Base-by-base conservation (phyloP, 768 basidiomycete species). In the Inosperma sp. region DNA sequence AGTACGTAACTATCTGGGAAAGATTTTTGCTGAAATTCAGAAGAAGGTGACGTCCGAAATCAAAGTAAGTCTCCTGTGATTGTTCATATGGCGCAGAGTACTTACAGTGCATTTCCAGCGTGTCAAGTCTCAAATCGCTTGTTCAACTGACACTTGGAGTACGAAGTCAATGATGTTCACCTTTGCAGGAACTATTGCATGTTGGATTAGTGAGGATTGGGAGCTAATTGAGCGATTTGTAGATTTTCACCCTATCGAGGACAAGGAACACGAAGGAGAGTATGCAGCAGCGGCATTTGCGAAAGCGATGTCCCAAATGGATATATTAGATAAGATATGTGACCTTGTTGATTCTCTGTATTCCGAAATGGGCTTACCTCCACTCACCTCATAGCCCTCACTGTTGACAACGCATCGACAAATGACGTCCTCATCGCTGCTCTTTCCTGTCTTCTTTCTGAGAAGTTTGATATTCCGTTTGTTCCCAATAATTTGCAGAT, bases 251-350 rank as follows among this genome's bases (percentile, higher is more conserved):
- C 57, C 58, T 1, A 58, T 71, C 17, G 60, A 62, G 12, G 62
- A 64, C 19, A 65, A 68, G 44, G 62, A 70, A 14, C 68, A 68
- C 44, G 57, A 63, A 41, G 72, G 71, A 4, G 47, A 60, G 8
- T 53, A 64, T 56, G 66, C 59, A 4, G 70, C 55, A 5, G 54
- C 60, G 29, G 68, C 59, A 9, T 65, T 71, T 48, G 52, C 60
- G 2, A 52, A 64, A 10, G 56, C 61, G 7, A 52, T 52, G 19
- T 19, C 51, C 6, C 54, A 58, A 30, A 19, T 45, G 37, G 68
- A 66, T 4, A 45, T 52, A 30, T 49, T 70, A 2, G 51, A 68
- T 46, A 71, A 72, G 66, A 70, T 71, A 53, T 59, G 68, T 67
- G 19, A 29, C 33, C 33, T 53, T 47, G 31, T 49, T 36, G 26